phyloP scores from a whole-genome alignment of 192 early-diverging fungal species.

The Thamnidium elegans region DNA sequence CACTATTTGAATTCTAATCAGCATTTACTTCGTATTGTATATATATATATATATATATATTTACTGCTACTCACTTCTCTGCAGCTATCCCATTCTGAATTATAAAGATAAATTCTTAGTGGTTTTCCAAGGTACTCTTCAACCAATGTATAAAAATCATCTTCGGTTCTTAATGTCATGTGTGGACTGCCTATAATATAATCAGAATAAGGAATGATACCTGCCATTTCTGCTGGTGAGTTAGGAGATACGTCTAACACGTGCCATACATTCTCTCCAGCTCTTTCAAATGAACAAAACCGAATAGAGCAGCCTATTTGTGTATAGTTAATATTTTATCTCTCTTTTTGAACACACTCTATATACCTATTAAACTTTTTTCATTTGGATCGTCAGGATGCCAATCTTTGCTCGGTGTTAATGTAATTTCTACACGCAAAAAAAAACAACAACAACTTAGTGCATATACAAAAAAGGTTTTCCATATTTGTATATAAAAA shows the following conservation, averaged over 20 bases:
- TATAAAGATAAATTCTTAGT: constrained; percentile 67
- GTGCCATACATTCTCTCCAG: constrained; percentile 64
- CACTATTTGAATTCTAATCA: constrained; percentile 39
- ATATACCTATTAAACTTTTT: constrained; percentile 40
- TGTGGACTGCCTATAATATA: constrained; percentile 74
- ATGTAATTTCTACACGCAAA: constrained; percentile 24
- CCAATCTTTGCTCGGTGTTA: constrained; percentile 36
- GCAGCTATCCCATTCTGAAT: constrained; percentile 57
- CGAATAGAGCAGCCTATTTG: constrained; percentile 49
- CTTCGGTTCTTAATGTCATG: constrained; percentile 53
- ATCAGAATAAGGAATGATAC: constrained; percentile 61
- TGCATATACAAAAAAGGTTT: too few relatives aligned
- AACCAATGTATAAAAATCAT: constrained; percentile 65
- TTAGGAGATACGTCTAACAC: constrained; percentile 61
- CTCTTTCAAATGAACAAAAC: constrained; percentile 63
- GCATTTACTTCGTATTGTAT: too few relatives aligned
- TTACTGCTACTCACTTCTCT: constrained; percentile 54
- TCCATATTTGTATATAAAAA: too few relatives aligned
- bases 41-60: too few relatives aligned
- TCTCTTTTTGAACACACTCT: neutral
- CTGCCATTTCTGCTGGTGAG: constrained; percentile 70
- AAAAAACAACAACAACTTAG: too few relatives aligned
- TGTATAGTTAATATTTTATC: neutral
- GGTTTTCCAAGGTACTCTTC: constrained; percentile 56
- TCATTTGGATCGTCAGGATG: constrained; percentile 30